Evolutionary conservation across 768 basidiomycete species (phyloP), one percentile per base, ranked within the genome.

Genomic region (Hypholoma sublateritium): DNA sequence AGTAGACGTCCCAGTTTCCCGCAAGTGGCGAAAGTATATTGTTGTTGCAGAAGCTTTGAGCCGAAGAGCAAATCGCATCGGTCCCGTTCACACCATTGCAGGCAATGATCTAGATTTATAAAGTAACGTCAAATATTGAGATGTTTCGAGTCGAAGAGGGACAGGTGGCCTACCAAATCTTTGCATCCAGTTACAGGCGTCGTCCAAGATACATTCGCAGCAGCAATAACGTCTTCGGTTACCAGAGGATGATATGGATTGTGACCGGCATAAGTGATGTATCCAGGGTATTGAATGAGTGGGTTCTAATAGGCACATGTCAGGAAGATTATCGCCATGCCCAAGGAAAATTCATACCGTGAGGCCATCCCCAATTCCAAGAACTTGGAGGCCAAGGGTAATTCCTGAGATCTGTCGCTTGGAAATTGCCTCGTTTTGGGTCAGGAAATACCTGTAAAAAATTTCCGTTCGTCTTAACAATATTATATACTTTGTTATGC

Each of bases 231-330:
- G 3, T 74, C 71, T 1, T 62, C n/a, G 0, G 77, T 76, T 3
- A 84, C 83, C 5, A 85, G 73, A 1, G 81, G 62, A 57, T 84
- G 80, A 63, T 86, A 86, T 43, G 81, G 76, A 65, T 86, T 87
- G 4, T 70, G 75, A 4, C 65, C 72, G 1, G 85, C 81, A 58
- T 87, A 87, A 4, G 66, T 68, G 32, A 84, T 72, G 57, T 84
- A 85, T 9, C 80, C 81, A 5, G 83, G 79, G 62, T 86, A 87
- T 68, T 86, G 85, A 1, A 47, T 52, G 43, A 66, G 49, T 1
- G 60, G 62, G 47, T 66, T 62, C 64, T 34, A 35, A 32, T 6
- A 32, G 2, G 1, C 9, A 32, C 2, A 32, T 32, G 28, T 32
- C 9, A 6, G 28, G 2, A 3, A 32, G 28, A 7, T 32, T 7